Conservation (phyloP, 371 early-diverging fungal genomes). For the Lichtheimia ramosa region DNA sequence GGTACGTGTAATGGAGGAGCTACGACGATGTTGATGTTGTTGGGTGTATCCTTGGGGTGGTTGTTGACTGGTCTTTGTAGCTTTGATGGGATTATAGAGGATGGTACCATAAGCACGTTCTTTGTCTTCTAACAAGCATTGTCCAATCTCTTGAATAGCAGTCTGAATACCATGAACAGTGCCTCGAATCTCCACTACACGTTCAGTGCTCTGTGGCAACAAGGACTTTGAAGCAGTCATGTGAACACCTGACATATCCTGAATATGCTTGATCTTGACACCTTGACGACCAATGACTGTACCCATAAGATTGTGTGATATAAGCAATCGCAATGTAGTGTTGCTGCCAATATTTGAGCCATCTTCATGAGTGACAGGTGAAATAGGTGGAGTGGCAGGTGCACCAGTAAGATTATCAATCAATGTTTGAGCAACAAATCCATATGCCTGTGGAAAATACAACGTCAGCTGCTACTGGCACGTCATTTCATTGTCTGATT, state of each 20-base stretch:
- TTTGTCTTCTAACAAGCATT: conserved; percentile 46
- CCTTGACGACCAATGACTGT: conserved; percentile 88
- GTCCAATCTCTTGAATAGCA: conserved; percentile 72
- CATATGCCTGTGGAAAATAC: conserved; percentile 24
- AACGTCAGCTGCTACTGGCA: too few species aligned
- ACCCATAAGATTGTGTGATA: conserved; percentile 86
- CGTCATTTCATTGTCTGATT: too few species aligned
- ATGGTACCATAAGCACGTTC: conserved; percentile 49
- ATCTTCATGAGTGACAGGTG: conserved; percentile 1
- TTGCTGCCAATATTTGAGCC: not conserved
- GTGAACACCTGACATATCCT: conserved; percentile 78
- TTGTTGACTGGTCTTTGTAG: conserved; percentile 16
- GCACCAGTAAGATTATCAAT: conserved; percentile 59
- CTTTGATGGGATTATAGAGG: conserved; percentile 43
- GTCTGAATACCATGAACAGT: conserved; percentile 66
- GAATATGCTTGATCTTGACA: conserved; percentile 83
- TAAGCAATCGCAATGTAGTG: conserved; percentile 67
- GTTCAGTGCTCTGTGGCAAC: conserved; percentile 85
- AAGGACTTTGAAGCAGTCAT: conserved; percentile 85
- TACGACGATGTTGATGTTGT: conserved; percentile 23
- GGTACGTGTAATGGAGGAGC: conserved; percentile 59
- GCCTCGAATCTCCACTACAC: conserved; percentile 82
- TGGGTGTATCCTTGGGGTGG: conserved; percentile 12
- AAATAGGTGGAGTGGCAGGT: conserved; percentile 35
- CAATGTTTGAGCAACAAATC: conserved; percentile 75